Percentiles rank a stretch among this genome's conserved stretches.
These are phyloP conservation scores for Coemansia aciculifera DNA, from an alignment of 192 early-diverging fungal genomes.

Conservation along the genomic window DNA sequence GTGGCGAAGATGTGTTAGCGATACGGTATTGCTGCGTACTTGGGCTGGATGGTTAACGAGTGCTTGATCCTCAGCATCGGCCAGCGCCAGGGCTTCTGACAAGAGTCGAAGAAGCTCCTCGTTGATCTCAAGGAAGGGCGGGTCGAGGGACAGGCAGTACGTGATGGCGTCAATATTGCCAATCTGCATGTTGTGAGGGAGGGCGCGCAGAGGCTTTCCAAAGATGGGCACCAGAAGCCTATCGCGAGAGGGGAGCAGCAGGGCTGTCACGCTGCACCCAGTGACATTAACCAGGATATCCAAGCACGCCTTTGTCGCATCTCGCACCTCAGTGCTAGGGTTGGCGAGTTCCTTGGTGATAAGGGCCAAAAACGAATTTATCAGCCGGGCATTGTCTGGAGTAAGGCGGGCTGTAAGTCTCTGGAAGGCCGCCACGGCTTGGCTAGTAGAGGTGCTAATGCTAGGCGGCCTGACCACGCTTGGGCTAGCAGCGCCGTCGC, in stretches of 20 bases:
- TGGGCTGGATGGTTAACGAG: slow-evolving; percentile 76
- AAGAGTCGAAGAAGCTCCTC: slow-evolving; percentile 89
- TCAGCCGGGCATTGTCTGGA: slow-evolving; percentile 37
- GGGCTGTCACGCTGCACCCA: slow-evolving; percentile 75
- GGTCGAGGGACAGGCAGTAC: slow-evolving; percentile 85
- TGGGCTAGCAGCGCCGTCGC: slow-evolving; percentile 3
- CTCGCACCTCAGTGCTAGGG: slow-evolving; percentile 82
- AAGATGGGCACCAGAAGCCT: slow-evolving; percentile 90
- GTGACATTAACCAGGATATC: slow-evolving; percentile 79
- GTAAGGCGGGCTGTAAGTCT: slow-evolving; percentile 34
- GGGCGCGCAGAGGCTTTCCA: slow-evolving; percentile 91
- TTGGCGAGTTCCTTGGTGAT: slow-evolving; percentile 91
- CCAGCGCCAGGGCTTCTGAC: slow-evolving; percentile 88
- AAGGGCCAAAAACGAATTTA: slow-evolving; percentile 53
- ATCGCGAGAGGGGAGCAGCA: slow-evolving; percentile 82
- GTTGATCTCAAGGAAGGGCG: slow-evolving; percentile 85
- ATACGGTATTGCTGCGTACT: slow-evolving; percentile 77
- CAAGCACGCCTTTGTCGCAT: slow-evolving; percentile 82
- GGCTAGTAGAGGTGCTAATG: slow-evolving; percentile 2
- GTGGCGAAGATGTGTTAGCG: slow-evolving; percentile 84
- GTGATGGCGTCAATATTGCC: slow-evolving; percentile 99
- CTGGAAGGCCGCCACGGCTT: slow-evolving; percentile 30
- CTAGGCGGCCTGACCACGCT: neutral
- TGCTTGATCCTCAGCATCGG: slow-evolving; percentile 97
- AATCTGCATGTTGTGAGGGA: slow-evolving; percentile 96